Percentiles rank a stretch among this genome's conserved stretches.
phyloP scores from a whole-genome alignment of 495 filamentous ascomycete genomes.

The Poronia punctata region DNA sequence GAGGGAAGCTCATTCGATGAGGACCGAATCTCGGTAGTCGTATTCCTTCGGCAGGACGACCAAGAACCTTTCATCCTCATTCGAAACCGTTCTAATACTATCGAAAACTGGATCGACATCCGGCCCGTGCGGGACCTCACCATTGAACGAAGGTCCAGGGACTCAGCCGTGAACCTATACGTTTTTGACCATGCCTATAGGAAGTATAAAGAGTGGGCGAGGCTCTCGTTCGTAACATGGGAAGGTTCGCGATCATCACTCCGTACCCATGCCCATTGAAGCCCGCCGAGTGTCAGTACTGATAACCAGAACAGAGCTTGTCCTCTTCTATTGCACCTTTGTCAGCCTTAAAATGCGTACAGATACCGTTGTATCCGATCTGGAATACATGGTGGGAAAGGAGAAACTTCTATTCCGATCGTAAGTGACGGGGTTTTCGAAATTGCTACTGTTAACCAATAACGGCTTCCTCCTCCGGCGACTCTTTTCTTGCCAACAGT shows the following conservation, averaged over 20 bases:
- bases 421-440: too few species aligned
- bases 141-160: constrained; percentile 39
- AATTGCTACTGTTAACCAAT: too few species aligned
- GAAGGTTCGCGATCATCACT: constrained; percentile 35
- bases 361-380: constrained; percentile 40
- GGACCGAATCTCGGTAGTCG: constrained; percentile 42
- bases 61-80: constrained; percentile 37
- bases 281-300: constrained; percentile 8
- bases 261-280: background rate
- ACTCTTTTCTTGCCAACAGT: background rate
- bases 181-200: constrained; percentile 39
- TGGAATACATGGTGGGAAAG: constrained; percentile 53
- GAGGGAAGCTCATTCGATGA: constrained; percentile 41
- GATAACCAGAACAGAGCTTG: constrained; percentile 48
- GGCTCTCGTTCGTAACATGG: constrained; percentile 48
- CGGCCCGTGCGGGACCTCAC: constrained; percentile 44
- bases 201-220: constrained; percentile 43
- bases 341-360: constrained; percentile 66
- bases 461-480: background rate
- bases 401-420: constrained; percentile 65
- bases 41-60: constrained; percentile 35
- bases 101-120: constrained; percentile 34
- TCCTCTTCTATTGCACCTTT: constrained; percentile 72
- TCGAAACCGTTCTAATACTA: constrained; percentile 2
- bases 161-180: constrained; percentile 39